Evolutionary conservation across 2,329 filamentous ascomycete species (phyloP), one percentile per base, ranked within the genome.

Genomic region (Penicillium sclerotigenum): DNA sequence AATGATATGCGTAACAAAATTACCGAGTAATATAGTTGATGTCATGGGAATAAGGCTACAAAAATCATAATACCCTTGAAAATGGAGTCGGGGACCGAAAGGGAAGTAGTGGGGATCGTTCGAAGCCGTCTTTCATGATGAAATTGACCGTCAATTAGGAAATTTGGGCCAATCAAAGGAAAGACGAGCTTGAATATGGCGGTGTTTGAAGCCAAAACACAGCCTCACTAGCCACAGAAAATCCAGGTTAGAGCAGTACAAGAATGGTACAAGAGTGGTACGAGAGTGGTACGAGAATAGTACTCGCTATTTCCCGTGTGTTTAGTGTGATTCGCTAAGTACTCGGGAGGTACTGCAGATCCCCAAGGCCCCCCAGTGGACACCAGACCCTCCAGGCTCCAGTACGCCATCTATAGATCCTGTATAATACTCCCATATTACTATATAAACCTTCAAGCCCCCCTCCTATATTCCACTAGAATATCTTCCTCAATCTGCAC

Each of bases 141-240:
- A 45, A 33, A 18, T 33, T 47, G 41, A 57, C 55, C 54, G 47
- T 47, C 9, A 29, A 51, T 28, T 41, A 8, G 38, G 20, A 5
- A 26, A 28, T 5, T 33, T 26, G 6, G 4, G 14, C 62, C 62
- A 63, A 65, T 64, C 43, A 63, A 20, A 6, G 2, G 3, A 16
- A 42, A 41, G 40, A 43, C 3, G 14, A n/a, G 2, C 1, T 38
- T 20, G 16, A 36, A 45, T 22, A 52, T 34, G 59, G 61, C 59
- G 61, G 59, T 60, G 51, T 62, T 54, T 58, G 56, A 61, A 56
- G 29, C 29, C 62, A 55, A 61, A 59, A 14, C 52, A 49, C 52
- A 48, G 52, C 52, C 52, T 54, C 61, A 40, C 36, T 16, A 51
- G 48, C 37, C 48, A 51, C 57, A 62, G 57, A 52, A 37, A 20